These are phyloP conservation scores for Eucalyptus leucophloia DNA, from an alignment of 345 rosid species.

Conservation along the genomic window DNA sequence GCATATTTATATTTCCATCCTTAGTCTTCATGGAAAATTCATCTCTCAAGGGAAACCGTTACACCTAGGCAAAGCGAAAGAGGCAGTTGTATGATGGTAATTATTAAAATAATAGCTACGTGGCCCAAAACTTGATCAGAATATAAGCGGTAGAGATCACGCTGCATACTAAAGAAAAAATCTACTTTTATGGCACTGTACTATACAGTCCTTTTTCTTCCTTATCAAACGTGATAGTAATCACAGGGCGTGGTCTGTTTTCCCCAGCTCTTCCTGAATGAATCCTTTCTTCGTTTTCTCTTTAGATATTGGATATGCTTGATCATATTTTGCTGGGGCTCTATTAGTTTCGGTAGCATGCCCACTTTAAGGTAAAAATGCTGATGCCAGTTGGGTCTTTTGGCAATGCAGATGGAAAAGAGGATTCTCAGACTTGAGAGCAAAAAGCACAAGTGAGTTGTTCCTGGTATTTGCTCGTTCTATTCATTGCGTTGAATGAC, in stretches of 20 bases:
- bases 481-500: not conserved
- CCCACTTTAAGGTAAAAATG: not conserved
- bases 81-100: not conserved
- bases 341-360: not conserved
- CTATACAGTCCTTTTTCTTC: not conserved
- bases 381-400: not conserved
- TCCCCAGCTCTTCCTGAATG: not conserved
- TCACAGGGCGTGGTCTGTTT: not conserved
- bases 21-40: not conserved
- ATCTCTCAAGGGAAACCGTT: not conserved
- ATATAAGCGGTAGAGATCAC: not conserved
- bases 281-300: not conserved
- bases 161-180: not conserved
- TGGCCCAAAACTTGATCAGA: not conserved
- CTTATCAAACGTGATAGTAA: not conserved
- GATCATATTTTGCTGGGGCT: not conserved
- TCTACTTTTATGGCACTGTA: not conserved
- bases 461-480: not conserved
- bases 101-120: not conserved
- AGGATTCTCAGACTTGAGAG: slow-evolving; percentile 20
- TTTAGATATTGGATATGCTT: not conserved
- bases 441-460: not conserved
- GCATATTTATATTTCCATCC: not conserved
- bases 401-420: slow-evolving; percentile 21
- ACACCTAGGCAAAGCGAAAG: not conserved